Base-by-base conservation (phyloP, 805 yeast species). In the Alloascoidea africana region DNA sequence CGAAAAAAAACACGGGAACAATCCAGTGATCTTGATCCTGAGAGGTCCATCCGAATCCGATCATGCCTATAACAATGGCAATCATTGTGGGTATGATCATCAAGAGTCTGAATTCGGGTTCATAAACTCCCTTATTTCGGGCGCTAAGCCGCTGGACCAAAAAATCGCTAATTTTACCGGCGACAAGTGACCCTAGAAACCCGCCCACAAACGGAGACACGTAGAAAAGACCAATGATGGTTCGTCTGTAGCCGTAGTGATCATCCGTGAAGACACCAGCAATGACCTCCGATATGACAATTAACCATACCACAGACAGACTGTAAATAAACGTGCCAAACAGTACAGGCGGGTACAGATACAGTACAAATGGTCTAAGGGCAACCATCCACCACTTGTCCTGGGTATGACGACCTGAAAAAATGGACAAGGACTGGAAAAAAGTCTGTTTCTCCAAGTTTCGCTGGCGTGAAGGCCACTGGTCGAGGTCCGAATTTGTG, bases 1-100 rank as follows among this genome's bases (percentile, higher is more conserved):
- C 77, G 44, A 73, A 60, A 47, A 73, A 70, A 0, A 73, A 48
- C 1, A 74, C 63, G 1, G 79, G 79, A 1, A 68, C 79, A 38
- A 68, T 58, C 80, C 79, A 70, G 5, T 51, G 44, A 45, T 70
- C 72, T 14, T 57, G 46, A 4, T 51, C 58, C 16, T 59, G 51
- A 0, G 73, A 52, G 2, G 76, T 59, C 78, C 79, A 73, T 3
- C 81, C 81, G 48, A 67, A 74, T 3, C 79, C 80, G 62, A 74
- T 65, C 33, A 73, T 55, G 2, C 80, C 81, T 33, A 69, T 56
- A 4, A 61, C 38, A 5, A 59, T 55, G 2, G 68, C 40, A 8
- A 69, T 42, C 39, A 63, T 51, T 14, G 70, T 65, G 1, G 76
- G 76, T 11, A 68, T 30, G 15, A 70, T 52, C 76, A 73, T 68